Evolutionary conservation across 2,329 filamentous ascomycete genomes (phyloP).

Genomic region (Colletotrichum musae): DNA sequence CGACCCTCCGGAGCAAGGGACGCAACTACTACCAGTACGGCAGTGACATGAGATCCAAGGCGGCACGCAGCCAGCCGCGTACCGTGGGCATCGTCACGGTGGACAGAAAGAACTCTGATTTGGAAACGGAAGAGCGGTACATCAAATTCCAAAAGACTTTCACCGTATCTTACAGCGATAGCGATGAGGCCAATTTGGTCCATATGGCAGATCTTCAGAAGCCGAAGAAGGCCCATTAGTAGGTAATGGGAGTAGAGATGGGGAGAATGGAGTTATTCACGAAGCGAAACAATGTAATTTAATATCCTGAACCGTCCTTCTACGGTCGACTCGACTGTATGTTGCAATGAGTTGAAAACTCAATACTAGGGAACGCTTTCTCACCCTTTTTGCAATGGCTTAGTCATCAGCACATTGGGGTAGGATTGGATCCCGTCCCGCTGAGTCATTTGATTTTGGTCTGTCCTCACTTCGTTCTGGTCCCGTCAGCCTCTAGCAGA

Average conservation of each 20-base stretch:
- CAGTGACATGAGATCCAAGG: constrained; percentile 28
- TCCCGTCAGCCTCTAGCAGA: no score
- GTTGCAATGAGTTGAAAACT: no score
- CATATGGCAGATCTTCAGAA: constrained; percentile 46
- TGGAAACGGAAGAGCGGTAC: constrained; percentile 11
- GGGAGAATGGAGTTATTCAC: no score
- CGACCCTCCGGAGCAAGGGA: constrained; percentile 39
- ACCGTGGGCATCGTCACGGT: constrained; percentile 29
- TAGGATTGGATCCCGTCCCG: no score
- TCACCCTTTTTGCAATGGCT: no score
- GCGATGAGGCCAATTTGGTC: constrained; percentile 51
- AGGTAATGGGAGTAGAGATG: no score
- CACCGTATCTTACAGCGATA: constrained; percentile 50
- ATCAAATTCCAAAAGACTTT: constrained; percentile 54
- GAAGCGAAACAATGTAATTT: no score
- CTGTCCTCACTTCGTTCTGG: no score
- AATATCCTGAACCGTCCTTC: neutral
- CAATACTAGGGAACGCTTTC: no score
- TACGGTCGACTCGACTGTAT: no score
- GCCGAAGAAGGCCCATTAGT: constrained; percentile 1
- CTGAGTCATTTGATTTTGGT: no score
- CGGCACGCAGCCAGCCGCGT: constrained; percentile 1
- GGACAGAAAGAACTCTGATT: constrained; percentile 10
- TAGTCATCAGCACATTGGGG: no score
- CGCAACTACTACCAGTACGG: constrained; percentile 38